phyloP scores from a whole-genome alignment of 331 rosid genomes.

The Acacia concinna region DNA sequence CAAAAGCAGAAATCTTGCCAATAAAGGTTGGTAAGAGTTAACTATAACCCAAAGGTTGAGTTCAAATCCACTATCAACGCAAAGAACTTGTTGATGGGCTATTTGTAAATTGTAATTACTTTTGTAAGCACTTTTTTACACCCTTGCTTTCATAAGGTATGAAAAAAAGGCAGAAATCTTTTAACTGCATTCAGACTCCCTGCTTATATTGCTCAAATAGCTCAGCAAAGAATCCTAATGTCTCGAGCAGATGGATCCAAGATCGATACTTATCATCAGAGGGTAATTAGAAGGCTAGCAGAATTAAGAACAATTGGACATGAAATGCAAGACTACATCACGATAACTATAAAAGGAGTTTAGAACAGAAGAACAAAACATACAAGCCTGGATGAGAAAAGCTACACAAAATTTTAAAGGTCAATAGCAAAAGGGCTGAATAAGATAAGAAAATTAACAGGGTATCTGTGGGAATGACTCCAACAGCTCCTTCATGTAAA shows the following conservation, averaged over 20 bases:
- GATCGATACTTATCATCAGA: too few relatives aligned
- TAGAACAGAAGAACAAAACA: neutral
- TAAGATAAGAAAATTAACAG: slow-evolving; percentile 46
- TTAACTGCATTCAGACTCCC: too few relatives aligned
- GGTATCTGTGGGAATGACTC: slow-evolving; percentile 93
- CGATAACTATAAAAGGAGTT: slow-evolving; percentile 2
- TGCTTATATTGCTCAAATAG: too few relatives aligned
- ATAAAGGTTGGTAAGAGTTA: too few relatives aligned
- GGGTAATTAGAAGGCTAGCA: neutral
- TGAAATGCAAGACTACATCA: neutral
- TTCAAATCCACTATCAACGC: too few relatives aligned
- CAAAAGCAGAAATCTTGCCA: neutral
- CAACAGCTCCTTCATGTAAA: slow-evolving; percentile 85
- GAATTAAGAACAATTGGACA: neutral
- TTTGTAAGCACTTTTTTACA: too few relatives aligned
- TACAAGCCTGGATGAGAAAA: neutral
- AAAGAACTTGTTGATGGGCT: too few relatives aligned
- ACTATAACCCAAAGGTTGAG: too few relatives aligned
- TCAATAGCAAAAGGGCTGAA: neutral
- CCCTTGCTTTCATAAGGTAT: too few relatives aligned
- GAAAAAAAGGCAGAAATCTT: too few relatives aligned
- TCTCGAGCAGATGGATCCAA: too few relatives aligned
- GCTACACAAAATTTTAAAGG: neutral
- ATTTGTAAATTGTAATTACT: too few relatives aligned
- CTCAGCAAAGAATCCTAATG: neutral